phyloP scores from a whole-genome alignment of 306 rosid genomes.

The Bauhinia variegata region DNA sequence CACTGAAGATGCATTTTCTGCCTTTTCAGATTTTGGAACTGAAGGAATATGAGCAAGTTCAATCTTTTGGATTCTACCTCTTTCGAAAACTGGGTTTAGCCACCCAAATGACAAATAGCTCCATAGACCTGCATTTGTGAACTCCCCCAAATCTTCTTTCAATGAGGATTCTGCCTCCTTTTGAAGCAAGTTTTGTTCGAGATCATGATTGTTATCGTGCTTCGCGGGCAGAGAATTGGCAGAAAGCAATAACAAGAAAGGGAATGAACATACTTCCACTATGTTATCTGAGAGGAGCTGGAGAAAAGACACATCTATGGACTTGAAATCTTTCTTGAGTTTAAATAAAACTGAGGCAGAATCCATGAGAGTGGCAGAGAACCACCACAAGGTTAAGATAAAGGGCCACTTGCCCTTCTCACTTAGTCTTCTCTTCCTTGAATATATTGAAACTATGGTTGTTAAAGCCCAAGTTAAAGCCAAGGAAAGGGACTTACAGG shows the following conservation, averaged over 20 bases:
- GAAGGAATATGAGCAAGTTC: conserved; percentile 51
- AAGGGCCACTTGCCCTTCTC: conserved; percentile 55
- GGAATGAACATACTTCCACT: conserved; percentile 56
- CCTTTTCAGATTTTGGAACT: conserved; percentile 54
- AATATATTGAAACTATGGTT: conserved; percentile 46
- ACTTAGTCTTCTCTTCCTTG: conserved; percentile 34
- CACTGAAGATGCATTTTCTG: conserved; percentile 42
- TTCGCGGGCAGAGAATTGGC: conserved; percentile 41
- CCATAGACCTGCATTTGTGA: conserved; percentile 52
- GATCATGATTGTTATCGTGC: conserved; percentile 33
- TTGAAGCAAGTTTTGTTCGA: conserved; percentile 42
- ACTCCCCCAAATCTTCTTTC: conserved; percentile 23
- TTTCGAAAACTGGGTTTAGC: conserved; percentile 56
- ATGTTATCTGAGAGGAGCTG: conserved; percentile 48
- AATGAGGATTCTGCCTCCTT: conserved; percentile 24
- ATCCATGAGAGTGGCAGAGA: conserved; percentile 37
- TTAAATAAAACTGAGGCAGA: conserved; percentile 39
- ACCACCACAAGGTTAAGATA: conserved; percentile 76
- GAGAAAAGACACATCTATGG: conserved; percentile 38
- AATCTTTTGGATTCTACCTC: conserved; percentile 47
- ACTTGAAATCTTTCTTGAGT: conserved; percentile 33
- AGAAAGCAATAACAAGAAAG: conserved; percentile 54
- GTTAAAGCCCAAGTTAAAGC: conserved; percentile 70
- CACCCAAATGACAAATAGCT: conserved; percentile 54
- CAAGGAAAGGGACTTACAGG: conserved; percentile 35